Evolutionary conservation across 2,329 filamentous ascomycete genomes (phyloP), one percentile per base, ranked within the genome.

Genomic region (Lasiodiplodia theobromae): DNA sequence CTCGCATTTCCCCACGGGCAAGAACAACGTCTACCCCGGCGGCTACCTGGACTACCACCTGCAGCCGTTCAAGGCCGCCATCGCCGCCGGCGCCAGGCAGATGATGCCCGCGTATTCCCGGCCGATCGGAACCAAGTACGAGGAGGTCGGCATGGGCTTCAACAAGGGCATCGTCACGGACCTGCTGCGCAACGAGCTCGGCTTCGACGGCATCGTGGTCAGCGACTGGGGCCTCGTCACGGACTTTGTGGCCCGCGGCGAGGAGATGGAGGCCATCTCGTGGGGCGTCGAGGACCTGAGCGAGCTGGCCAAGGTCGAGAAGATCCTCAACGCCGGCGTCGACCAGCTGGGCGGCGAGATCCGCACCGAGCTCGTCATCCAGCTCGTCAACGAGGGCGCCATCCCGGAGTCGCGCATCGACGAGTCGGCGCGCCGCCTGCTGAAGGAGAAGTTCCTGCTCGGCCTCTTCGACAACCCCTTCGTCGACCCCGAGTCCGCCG

Each of bases 181-280:
- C 38, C 79, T 87, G 0, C 75, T 87, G 1, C 81, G 81, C 1
- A 71, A 79, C 1, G 77, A 86, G 57, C 77, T 86, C 0, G 84
- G 84, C 2, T 87, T 85, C 67, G 72, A 85, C 0, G 85, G 85
- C 2, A 84, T 86, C n/a, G 79, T 87, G 0, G 78, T 82, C 2
- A 85, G 82, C 0, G 85, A 87, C 69, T 87, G 85, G 85, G 84
- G 84, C 0, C 77, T 87, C 3, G 78, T 87, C 25, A 86, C 85
- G 0, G 82, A 85, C 56, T 72, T 73, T 0, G 69, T 74, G 1
- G 81, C 85, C 37, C 34, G 71, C 0, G 84, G 82, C 1, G 80
- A 85, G 71, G 75, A 81, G 40, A 81, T 84, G 80, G 82, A 81
- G 0, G 83, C 83, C 0, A 80, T 83, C 12, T 82, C 82, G 2